Evolutionary conservation across 192 early-diverging fungal genomes (phyloP).

Genomic region (Podila horticola): DNA sequence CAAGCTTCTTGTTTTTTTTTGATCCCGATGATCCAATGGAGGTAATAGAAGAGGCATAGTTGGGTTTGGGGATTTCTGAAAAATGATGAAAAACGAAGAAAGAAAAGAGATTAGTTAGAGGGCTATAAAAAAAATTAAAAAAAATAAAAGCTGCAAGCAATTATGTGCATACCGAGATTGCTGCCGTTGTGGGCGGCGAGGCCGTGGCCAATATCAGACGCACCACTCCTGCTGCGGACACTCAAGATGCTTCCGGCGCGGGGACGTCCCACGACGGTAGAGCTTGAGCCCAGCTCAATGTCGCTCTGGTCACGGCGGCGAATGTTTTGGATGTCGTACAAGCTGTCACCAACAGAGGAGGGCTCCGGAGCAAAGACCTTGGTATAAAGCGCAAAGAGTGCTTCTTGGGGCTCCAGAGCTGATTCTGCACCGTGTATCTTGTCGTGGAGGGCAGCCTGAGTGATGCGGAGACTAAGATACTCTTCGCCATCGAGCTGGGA

Average conservation of each 20-base stretch:
- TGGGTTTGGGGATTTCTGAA: constrained; percentile 46
- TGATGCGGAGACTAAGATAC: constrained; percentile 68
- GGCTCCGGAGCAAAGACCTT: constrained; percentile 51
- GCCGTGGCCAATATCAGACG: constrained; percentile 12
- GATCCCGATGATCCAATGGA: constrained; percentile 36
- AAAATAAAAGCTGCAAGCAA: neutral
- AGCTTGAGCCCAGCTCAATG: constrained; percentile 8
- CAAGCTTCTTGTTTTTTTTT: constrained; percentile 13
- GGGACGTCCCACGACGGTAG: constrained; percentile 15
- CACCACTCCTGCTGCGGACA: constrained; percentile 21
- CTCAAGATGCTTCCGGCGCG: constrained; percentile 28
- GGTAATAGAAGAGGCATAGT: constrained; percentile 40
- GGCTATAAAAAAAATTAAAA: neutral
- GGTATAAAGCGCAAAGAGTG: constrained; percentile 71
- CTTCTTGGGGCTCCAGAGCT: constrained; percentile 61
- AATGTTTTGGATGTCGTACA: constrained; percentile 37
- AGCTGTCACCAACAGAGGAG: constrained; percentile 11
- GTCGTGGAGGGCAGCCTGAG: constrained; percentile 63
- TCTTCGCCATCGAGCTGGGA: constrained; percentile 55
- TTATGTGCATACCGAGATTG: constrained; percentile 12
- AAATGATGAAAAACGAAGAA: neutral
- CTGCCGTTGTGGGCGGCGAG: constrained; percentile 13
- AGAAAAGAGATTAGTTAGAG: neutral
- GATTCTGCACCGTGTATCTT: constrained; percentile 59
- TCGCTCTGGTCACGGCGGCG: constrained; percentile 25